These are phyloP conservation scores for Tolypocladium ovalisporum DNA, from an alignment of 2,329 filamentous ascomycete genomes.

Conservation along the genomic window DNA sequence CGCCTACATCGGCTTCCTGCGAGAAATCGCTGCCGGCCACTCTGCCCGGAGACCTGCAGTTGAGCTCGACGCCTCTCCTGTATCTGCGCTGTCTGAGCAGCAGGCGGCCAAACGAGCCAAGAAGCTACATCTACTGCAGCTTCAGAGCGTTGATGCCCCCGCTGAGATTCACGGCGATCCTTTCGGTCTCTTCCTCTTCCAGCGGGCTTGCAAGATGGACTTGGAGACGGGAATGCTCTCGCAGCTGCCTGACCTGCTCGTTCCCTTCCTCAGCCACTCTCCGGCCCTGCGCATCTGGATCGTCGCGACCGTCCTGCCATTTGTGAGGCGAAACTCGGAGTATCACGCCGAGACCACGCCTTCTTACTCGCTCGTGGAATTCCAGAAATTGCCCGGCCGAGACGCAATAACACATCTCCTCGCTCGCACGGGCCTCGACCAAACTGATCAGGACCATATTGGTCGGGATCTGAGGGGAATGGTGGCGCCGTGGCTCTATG, in stretches of 20 bases:
- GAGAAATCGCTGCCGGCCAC: conserved; percentile 40
- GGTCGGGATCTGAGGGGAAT: conserved; percentile 58
- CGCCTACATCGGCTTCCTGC: conserved; percentile 51
- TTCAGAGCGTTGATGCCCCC: conserved; percentile 38
- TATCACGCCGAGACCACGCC: conserved; percentile 48
- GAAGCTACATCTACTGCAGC: conserved; percentile 51
- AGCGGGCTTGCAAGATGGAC: conserved; percentile 59
- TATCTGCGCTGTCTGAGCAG: conserved; percentile 49
- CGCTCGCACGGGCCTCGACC: conserved; percentile 36
- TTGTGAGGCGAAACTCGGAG: conserved; percentile 57
- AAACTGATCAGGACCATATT: conserved; percentile 29
- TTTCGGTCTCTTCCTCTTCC: conserved; percentile 54
- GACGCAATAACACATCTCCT: conserved; percentile 52
- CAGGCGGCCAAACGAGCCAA: conserved; percentile 53
- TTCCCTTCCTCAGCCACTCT: conserved; percentile 55
- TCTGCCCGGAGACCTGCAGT: conserved; percentile 27
- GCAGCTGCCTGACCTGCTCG: conserved; percentile 55
- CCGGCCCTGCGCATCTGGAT: conserved; percentile 56
- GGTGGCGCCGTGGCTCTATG: conserved; percentile 64
- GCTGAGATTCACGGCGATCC: conserved; percentile 39
- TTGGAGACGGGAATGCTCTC: conserved; percentile 59
- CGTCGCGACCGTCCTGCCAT: conserved; percentile 56
- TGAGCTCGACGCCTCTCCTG: conserved; percentile 42
- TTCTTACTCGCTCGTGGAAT: conserved; percentile 46
- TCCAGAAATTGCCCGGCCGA: conserved; percentile 49